Evolutionary conservation across 306 rosid genomes (phyloP), one percentile per base, ranked within the genome.

Genomic region (Inga laurina): DNA sequence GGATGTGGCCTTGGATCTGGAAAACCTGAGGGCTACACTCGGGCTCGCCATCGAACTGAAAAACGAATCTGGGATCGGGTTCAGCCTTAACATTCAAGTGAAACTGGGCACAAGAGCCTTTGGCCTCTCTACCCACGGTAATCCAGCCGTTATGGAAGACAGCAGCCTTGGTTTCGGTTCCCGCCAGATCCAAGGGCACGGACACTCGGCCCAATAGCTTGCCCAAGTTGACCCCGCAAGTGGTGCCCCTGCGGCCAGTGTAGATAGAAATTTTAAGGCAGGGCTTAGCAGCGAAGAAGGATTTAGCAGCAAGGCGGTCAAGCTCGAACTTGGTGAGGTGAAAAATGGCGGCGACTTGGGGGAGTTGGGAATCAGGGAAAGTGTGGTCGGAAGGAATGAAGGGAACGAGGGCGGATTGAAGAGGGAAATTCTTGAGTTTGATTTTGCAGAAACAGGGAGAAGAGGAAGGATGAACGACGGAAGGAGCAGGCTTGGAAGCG

Each of bases 1-100:
- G 72, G 64, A 90, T 90, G 68, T 89, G 87, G 67, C 92, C 92
- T 84, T 90, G 93, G 81, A 92, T 90, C 90, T 86, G 94, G 44
- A 92, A 90, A 73, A 92, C 94, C 32, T 92, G 97, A 0, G 97
- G 97, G 34, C 97, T 92, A 24, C 97, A 92, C 48, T 92, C 97
- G 0, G 97, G 97, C 37, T 92, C 97, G 3, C 97, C 97, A 41
- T 90, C 97, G 81, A 92, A 92, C 86, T 86, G 97, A 18, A 92
- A 92, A 3, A 92, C 97, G 81, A 92, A 92, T 57, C 97, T 54
- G 8, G 94, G 94, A 81, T 91, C 94, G 10, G 96, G 95, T 74
- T 91, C 94, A 0, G 96, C 92, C 74, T 77, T 87, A 18, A 93
- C 94, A 82, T 87, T 93, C 82, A 91, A 78, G 75, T 92, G 94